Conservation (phyloP, 192 early-diverging fungal genomes). For the Coemansia sp. region DNA sequence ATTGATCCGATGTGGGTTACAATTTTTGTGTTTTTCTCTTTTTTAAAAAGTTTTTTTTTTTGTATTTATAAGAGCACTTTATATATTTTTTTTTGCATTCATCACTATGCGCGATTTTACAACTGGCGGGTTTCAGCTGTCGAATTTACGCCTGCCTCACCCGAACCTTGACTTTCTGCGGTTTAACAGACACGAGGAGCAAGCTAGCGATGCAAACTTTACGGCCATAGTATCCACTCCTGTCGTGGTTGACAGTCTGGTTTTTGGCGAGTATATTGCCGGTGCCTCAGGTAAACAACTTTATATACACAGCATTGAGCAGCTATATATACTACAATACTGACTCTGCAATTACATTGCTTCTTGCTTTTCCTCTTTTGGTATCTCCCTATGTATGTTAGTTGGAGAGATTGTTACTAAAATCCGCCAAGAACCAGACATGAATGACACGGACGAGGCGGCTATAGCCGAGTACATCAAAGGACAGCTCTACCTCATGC, state of each 20-base stretch:
- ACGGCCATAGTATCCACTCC: constrained; percentile 24
- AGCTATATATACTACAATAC: not conserved
- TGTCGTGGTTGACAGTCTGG: constrained; percentile 11
- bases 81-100: not conserved
- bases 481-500: constrained; percentile 22
- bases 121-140: constrained; percentile 19
- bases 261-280: constrained; percentile 17
- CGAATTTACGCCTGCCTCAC: constrained; percentile 20
- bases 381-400: not conserved
- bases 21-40: not conserved
- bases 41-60: not conserved
- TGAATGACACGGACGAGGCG: constrained; percentile 7
- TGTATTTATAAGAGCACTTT: not conserved
- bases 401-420: constrained; percentile 11
- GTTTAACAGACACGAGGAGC: constrained; percentile 19
- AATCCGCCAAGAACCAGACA: constrained; percentile 15
- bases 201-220: constrained; percentile 19
- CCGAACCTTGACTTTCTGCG: constrained; percentile 27
- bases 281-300: constrained; percentile 14
- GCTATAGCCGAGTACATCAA: constrained; percentile 20
- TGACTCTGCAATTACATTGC: not conserved
- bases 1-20: too few species aligned
- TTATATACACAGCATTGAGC: not conserved
- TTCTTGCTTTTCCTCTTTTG: not conserved
- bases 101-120: constrained; percentile 9